Evolutionary conservation across 2,329 filamentous ascomycete genomes (phyloP), one percentile per base, ranked within the genome.

Genomic region (Massarina eburnea): DNA sequence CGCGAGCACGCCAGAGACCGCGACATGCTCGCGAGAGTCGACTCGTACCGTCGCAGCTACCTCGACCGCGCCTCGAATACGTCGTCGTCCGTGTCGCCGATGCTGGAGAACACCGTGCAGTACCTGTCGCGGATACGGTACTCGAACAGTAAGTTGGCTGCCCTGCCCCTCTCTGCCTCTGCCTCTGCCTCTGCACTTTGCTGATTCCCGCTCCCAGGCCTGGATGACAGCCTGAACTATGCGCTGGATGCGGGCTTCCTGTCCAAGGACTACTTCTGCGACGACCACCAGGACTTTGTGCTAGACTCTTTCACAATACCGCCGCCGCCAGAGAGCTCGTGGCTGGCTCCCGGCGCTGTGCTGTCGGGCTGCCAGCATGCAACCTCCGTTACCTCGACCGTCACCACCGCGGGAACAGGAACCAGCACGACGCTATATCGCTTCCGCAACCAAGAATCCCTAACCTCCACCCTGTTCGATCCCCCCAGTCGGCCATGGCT

Each of bases 291-390:
- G 41, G 82, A 85, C 57, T 83, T 85, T 46, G 71, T 85, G 33
- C 72, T 82, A 20, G 76, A 84, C 54, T 76, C 79, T 14, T 63
- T 67, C 17, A 73, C 69, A 22, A 72, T 84, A 14, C 70, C 74
- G 2, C 74, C 76, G 2, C 77, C 80, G n/a, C 57, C 67, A 2
- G 68, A 75, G 41, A 83, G 77, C 39, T 85, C 83, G 7, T 86
- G 82, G 81, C 68, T 87, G 9, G 76, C 78, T 41, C 77, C 81
- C 5, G 83, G 84, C 17, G 76, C 80, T 41, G 73, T 82, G 0
- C 83, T 85, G 52, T 76, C 77, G 10, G 84, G 84, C 3, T 80
- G 76, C 20, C 84, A 87, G 60, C 78, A 82, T 57, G 82, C 82
- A 17, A 74, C 72, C 8, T 70, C 62, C 15, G 57, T 69, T 17